These are phyloP conservation scores for Penicillium robsamsonii DNA, from an alignment of 495 filamentous ascomycete species.

Conservation along the genomic window DNA sequence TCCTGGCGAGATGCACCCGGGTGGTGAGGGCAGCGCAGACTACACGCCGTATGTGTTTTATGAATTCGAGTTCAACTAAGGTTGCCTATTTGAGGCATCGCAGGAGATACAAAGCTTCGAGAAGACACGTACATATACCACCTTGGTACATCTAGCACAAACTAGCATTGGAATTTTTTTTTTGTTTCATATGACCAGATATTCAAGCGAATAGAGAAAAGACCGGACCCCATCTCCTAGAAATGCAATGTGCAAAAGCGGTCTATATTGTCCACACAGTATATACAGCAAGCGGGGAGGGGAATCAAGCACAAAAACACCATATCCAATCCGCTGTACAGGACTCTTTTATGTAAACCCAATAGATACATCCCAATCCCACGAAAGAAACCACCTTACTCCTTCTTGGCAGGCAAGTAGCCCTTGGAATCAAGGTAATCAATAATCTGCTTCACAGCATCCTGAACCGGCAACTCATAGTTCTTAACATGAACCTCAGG, in stretches of 20 bases:
- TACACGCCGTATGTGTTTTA: conserved; percentile 98
- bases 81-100: neutral
- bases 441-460: conserved; percentile 81
- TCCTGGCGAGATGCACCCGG: conserved; percentile 76
- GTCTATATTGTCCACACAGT: conserved; percentile 13
- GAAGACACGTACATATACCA: conserved; percentile 32
- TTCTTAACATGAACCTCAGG: conserved; percentile 85
- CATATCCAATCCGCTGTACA: conserved; percentile 18
- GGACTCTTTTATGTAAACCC: conserved; percentile 11
- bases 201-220: neutral
- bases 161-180: conserved; percentile 17
- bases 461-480: conserved; percentile 72
- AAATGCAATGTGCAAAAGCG: conserved; percentile 1
- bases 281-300: conserved; percentile 21
- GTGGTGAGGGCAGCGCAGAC: conserved; percentile 68
- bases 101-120: neutral
- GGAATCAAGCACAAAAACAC: conserved; percentile 15
- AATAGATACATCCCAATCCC: conserved; percentile 3
- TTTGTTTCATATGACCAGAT: neutral
- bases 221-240: neutral
- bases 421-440: conserved; percentile 68
- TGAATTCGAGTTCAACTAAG: conserved; percentile 74
- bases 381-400: conserved; percentile 21
- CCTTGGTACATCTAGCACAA: conserved; percentile 28
- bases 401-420: conserved; percentile 54